Conservation (phyloP, 2,329 filamentous ascomycete genomes). For the Sporothrix mexicana region DNA sequence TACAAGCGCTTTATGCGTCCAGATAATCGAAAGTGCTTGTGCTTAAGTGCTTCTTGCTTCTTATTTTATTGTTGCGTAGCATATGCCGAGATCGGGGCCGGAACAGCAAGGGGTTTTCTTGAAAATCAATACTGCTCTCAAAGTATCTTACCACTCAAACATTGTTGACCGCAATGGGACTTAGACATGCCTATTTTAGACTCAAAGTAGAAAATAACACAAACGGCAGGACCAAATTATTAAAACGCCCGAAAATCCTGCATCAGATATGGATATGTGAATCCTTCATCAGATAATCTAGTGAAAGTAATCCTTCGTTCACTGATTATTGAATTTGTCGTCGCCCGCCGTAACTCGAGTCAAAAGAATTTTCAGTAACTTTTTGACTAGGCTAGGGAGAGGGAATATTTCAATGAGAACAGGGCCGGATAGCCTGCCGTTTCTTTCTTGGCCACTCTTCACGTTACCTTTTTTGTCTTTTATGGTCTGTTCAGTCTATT, state of each 20-base stretch:
- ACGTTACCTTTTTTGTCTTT: too few species aligned
- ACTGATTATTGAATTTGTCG: not conserved
- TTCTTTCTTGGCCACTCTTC: too few species aligned
- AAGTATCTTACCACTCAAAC: not conserved
- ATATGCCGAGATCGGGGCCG: slow-evolving; percentile 11
- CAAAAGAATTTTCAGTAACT: not conserved
- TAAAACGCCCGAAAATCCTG: not conserved
- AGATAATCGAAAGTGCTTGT: not conserved
- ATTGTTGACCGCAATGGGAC: not conserved
- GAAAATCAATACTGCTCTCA: too few species aligned
- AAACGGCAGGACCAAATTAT: not conserved
- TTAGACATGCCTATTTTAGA: not conserved
- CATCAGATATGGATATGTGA: not conserved
- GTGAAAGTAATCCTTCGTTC: not conserved
- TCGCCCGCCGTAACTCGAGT: not conserved
- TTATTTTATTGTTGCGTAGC: not conserved
- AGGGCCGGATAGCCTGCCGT: not conserved
- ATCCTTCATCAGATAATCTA: slow-evolving; percentile 1
- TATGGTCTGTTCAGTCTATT: too few species aligned
- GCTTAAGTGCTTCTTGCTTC: not conserved
- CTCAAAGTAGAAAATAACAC: not conserved
- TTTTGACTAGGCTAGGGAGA: too few species aligned
- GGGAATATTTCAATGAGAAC: not conserved
- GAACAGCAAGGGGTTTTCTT: not conserved
- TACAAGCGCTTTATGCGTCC: not conserved